Evolutionary conservation across 352 stramenopile genomes (phyloP).

Genomic region (Globisporangium emineosum): DNA sequence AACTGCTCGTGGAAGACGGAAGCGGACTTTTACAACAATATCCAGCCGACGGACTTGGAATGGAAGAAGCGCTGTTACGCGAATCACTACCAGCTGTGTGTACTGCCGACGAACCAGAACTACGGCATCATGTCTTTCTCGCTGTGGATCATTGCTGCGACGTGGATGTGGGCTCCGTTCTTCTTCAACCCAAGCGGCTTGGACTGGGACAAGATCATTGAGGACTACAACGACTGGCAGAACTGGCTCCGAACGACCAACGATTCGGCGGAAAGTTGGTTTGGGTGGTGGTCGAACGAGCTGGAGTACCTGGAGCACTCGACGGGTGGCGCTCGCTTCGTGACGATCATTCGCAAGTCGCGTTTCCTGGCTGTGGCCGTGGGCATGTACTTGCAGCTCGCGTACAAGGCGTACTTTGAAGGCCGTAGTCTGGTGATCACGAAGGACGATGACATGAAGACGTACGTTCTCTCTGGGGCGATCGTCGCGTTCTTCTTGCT

Average conservation of each 20-base stretch:
- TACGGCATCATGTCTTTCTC: constrained; percentile 98
- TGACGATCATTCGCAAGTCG: constrained; percentile 74
- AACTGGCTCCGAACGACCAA: constrained; percentile 91
- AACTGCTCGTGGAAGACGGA: constrained; percentile 84
- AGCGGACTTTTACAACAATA: constrained; percentile 66
- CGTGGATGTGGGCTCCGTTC: constrained; percentile 86
- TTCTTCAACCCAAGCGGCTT: constrained; percentile 97
- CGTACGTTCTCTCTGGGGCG: constrained; percentile 56
- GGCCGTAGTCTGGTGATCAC: constrained; percentile 52
- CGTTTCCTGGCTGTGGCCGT: constrained; percentile 73
- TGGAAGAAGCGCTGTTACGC: constrained; percentile 78
- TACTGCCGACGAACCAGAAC: constrained; percentile 95
- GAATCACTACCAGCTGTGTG: constrained; percentile 85
- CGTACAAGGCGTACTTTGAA: constrained; percentile 82
- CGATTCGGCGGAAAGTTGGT: constrained; percentile 84
- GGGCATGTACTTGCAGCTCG: constrained; percentile 78
- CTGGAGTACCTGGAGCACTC: constrained; percentile 83
- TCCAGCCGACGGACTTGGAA: constrained; percentile 68
- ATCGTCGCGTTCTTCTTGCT: constrained; percentile 72
- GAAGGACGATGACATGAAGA: constrained; percentile 46
- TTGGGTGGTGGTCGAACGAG: constrained; percentile 85
- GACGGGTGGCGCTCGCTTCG: constrained; percentile 51
- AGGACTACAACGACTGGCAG: constrained; percentile 94
- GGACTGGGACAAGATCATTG: constrained; percentile 96
- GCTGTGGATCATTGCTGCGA: constrained; percentile 91